Conservation (phyloP, 345 rosid genomes). For the Triadica sebifera region DNA sequence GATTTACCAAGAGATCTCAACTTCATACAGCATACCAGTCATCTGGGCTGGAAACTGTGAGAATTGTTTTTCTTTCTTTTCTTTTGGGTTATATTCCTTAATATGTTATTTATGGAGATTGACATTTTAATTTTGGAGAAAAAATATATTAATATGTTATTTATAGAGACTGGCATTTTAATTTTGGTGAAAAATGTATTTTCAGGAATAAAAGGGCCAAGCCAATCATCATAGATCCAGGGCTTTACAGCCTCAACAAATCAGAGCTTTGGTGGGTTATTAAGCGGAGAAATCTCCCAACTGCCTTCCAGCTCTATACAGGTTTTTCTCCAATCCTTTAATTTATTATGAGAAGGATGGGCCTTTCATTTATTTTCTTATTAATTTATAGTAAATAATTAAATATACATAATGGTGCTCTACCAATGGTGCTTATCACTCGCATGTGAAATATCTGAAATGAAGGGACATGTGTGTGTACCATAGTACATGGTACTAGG, state of each 20-base stretch:
- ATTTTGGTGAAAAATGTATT: background rate
- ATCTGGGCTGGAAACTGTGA: slow-evolving; percentile 88
- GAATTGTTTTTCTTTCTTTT: slow-evolving; percentile 4
- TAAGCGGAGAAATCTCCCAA: slow-evolving; percentile 75
- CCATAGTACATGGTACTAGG: slow-evolving; percentile 1
- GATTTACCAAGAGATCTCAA: slow-evolving; percentile 78
- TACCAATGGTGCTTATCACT: slow-evolving; percentile 9
- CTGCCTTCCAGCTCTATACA: slow-evolving; percentile 89
- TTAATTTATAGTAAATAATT: background rate
- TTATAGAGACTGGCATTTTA: no score
- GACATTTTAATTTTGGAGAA: background rate
- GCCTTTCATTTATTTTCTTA: background rate
- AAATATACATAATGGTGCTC: background rate
- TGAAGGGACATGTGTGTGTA: slow-evolving; percentile 7
- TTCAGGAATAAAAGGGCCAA: slow-evolving; percentile 79
- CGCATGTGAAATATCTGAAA: slow-evolving; percentile 28
- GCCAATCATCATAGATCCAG: slow-evolving; percentile 89
- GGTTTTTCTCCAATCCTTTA: slow-evolving; percentile 36
- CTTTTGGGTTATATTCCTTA: background rate
- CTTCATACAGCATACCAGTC: slow-evolving; percentile 81
- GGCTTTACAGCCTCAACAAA: slow-evolving; percentile 62
- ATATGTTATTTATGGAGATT: background rate
- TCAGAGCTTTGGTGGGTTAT: slow-evolving; percentile 84
- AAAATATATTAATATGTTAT: no score
- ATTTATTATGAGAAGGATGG: background rate